Evolutionary conservation across 2,329 filamentous ascomycete genomes (phyloP), one percentile per base, ranked within the genome.

Genomic region (Fusarium camptoceras): DNA sequence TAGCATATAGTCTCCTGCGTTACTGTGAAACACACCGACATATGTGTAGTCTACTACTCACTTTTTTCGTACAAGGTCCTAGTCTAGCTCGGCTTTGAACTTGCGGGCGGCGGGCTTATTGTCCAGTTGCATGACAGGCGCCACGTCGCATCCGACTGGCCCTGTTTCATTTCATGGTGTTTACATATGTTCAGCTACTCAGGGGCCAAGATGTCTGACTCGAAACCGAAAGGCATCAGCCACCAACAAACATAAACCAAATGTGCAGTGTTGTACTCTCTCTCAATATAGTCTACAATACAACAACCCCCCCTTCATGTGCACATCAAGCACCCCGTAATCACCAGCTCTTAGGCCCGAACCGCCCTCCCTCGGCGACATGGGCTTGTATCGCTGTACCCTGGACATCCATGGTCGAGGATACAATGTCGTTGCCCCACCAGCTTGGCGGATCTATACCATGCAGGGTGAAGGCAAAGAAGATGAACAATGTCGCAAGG

Each of bases 401-500:
- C 72, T 84, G 76, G 15, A 83, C 84, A 71, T 92, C 91, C 85
- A 91, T 83, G 2, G 91, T 92, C 27, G 84, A 80, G 10, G 78
- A 79, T 5, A 90, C 85, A 4, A 89, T 80, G 0, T 81, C 78
- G 59, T 91, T 92, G 9, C 90, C 90, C 91, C 91, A 93, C 91
- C 92, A 94, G 16, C 79, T 78, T 0, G 91, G 90, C 57, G 90
- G 85, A 28, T 84, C 79, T 42, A 90, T 85, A n/a, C 85, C 80
- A 24, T 88, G 86, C 69, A 93, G 79, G 2, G 88, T 88, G 66
- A 94, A 88, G 0, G 88, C 86, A 66, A 93, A 88, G 81, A 94
- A 92, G 70, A 93, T 89, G 64, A 92, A 79, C 44, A 93, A 83
- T 3, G 91, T 92, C 20, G 83, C 85, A 27, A 93, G 80, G 3